Percentiles rank a stretch among this genome's conserved stretches.
Conservation (phyloP, 305 asterid species). For the Fraxinus velutina region DNA sequence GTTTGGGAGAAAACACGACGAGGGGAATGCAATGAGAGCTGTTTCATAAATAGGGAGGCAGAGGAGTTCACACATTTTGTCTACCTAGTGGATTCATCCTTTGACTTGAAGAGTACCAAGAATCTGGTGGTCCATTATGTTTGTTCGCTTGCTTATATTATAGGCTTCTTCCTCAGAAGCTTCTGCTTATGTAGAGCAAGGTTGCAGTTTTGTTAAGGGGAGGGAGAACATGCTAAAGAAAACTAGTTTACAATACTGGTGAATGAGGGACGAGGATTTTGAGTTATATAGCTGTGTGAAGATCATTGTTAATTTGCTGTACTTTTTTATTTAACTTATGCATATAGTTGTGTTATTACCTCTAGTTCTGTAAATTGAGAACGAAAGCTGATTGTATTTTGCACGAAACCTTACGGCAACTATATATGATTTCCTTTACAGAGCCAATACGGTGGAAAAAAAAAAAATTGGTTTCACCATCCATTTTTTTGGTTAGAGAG, state of each 20-base stretch:
- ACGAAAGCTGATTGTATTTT: background rate
- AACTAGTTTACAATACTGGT: conserved; percentile 7
- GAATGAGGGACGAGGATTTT: conserved; percentile 15
- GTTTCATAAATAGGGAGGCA: conserved; percentile 37
- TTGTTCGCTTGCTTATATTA: conserved; percentile 1
- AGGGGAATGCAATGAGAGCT: conserved; percentile 37
- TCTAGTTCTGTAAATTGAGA: background rate
- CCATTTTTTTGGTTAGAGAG: background rate
- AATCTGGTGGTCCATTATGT: background rate
- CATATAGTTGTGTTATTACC: background rate
- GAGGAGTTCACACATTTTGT: conserved; percentile 17
- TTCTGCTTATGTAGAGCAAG: background rate
- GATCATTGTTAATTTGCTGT: background rate
- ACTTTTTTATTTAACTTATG: no score
- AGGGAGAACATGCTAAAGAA: conserved; percentile 16
- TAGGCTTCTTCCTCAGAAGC: conserved; percentile 16
- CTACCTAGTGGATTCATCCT: conserved; percentile 8
- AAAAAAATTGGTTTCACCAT: background rate
- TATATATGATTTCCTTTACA: background rate
- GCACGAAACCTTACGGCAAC: background rate
- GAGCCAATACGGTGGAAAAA: background rate
- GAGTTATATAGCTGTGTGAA: conserved; percentile 11
- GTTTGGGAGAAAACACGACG: conserved; percentile 18
- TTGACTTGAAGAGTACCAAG: conserved; percentile 14
- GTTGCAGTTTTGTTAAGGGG: conserved; percentile 3